phyloP scores from a whole-genome alignment of 2,329 filamentous ascomycete species.

The Aspergillus unguis region DNA sequence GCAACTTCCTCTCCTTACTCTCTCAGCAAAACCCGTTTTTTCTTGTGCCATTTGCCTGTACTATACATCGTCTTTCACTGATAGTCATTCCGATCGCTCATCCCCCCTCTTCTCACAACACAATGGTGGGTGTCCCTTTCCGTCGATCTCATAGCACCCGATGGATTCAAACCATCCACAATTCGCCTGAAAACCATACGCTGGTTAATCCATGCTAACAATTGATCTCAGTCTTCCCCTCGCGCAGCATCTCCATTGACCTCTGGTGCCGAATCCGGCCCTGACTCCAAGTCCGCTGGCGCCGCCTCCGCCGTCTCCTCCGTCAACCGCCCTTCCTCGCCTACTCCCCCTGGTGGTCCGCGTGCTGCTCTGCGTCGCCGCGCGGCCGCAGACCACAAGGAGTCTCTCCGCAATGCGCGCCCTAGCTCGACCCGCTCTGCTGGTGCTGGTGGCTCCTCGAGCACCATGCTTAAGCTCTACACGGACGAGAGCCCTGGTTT shows the following conservation, averaged over 20 bases:
- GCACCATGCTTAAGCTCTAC: constrained; percentile 98
- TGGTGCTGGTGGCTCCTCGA: constrained; percentile 91
- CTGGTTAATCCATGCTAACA: constrained; percentile 7
- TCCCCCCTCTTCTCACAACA: constrained; percentile 25
- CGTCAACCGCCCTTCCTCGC: constrained; percentile 76
- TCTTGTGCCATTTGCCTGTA: constrained; percentile 15
- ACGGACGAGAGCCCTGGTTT: constrained; percentile 96
- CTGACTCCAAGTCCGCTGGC: constrained; percentile 41
- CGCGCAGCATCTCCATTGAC: constrained; percentile 44
- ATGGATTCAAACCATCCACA: neutral
- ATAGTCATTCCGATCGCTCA: constrained; percentile 11
- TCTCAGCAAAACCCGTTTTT: constrained; percentile 13
- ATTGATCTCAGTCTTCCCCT: constrained; percentile 32
- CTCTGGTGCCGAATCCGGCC: constrained; percentile 45
- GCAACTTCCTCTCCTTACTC: constrained; percentile 12
- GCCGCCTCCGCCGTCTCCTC: constrained; percentile 61
- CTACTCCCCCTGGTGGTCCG: constrained; percentile 85
- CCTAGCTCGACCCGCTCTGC: constrained; percentile 90
- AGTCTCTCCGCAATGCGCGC: constrained; percentile 90
- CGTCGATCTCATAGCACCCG: constrained; percentile 12
- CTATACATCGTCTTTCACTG: constrained; percentile 22
- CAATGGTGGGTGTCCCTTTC: constrained; percentile 22
- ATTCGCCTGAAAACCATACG: constrained; percentile 5
- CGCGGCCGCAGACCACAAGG: constrained; percentile 94
- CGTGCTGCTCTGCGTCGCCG: constrained; percentile 93